Percentiles rank a stretch among this genome's conserved stretches.
Evolutionary conservation across 2,329 filamentous ascomycete genomes (phyloP).

Genomic region (Ceratocystiopsis minuta): DNA sequence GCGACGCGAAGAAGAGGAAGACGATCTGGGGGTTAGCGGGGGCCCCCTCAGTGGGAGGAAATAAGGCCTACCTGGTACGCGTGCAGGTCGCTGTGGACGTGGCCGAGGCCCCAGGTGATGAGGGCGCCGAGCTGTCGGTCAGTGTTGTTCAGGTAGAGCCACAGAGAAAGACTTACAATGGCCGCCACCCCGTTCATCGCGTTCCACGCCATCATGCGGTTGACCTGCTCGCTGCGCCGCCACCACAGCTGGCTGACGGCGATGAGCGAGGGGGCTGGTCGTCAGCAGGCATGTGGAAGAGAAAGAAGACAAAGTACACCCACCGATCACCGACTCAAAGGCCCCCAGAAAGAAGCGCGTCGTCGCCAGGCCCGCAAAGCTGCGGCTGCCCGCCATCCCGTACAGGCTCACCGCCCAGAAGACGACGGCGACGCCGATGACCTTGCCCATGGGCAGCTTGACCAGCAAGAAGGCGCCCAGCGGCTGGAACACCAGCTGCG

Average conservation of each 20-base stretch:
- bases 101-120: too few species aligned
- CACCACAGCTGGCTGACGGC: too few species aligned
- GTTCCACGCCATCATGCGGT: neutral
- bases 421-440: conserved; percentile 2
- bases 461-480: conserved; percentile 2
- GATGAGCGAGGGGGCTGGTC: too few species aligned
- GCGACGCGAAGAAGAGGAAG: conserved; percentile 33
- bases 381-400: conserved; percentile 30
- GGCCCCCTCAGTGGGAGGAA: too few species aligned
- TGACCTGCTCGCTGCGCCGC: conserved; percentile 36
- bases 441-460: conserved; percentile 5
- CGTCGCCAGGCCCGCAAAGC: conserved; percentile 35
- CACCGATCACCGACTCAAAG: conserved; percentile 38
- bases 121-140: too few species aligned
- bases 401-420: conserved; percentile 29
- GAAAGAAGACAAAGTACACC: too few species aligned
- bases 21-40: too few species aligned
- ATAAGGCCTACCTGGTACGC: too few species aligned
- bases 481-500: conserved; percentile 17
- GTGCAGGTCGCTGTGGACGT: too few species aligned
- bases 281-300: too few species aligned
- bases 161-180: too few species aligned
- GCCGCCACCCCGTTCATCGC: conserved; percentile 15
- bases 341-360: conserved; percentile 43
- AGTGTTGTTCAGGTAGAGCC: too few species aligned